phyloP scores from a whole-genome alignment of 805 yeast species.

The Wickerhamiella azymoides region DNA sequence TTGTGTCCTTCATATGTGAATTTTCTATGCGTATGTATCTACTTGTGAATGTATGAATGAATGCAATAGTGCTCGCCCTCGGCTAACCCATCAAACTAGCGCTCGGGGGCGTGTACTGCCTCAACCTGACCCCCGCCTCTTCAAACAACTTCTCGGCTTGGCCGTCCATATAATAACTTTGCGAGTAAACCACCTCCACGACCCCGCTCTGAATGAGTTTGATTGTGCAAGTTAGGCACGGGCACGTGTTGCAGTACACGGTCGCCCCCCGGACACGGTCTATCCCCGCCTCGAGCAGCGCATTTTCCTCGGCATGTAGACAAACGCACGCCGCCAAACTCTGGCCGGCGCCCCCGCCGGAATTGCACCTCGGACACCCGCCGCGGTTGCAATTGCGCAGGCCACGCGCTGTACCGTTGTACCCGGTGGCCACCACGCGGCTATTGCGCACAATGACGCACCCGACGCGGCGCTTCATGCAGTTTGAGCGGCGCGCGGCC shows the following conservation, averaged over 20 bases:
- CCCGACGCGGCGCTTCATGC: slow-evolving; percentile 96
- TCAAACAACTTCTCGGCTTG: slow-evolving; percentile 56
- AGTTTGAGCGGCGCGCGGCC: slow-evolving; percentile 84
- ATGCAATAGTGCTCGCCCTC: too few species aligned
- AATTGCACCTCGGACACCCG: slow-evolving; percentile 83
- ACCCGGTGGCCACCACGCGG: slow-evolving; percentile 89
- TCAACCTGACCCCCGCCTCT: slow-evolving; percentile 56
- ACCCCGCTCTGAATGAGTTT: slow-evolving; percentile 91
- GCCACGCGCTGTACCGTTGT: slow-evolving; percentile 93
- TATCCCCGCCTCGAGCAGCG: slow-evolving; percentile 84
- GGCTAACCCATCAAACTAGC: not conserved
- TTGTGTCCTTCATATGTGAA: too few species aligned
- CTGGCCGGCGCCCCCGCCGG: slow-evolving; percentile 44
- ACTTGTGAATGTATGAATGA: too few species aligned
- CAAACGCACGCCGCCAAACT: slow-evolving; percentile 76
- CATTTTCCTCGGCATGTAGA: slow-evolving; percentile 95
- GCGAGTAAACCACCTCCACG: slow-evolving; percentile 82
- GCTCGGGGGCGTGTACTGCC: slow-evolving; percentile 40
- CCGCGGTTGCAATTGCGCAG: slow-evolving; percentile 85
- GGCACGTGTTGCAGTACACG: slow-evolving; percentile 88
- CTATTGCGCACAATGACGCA: slow-evolving; percentile 82
- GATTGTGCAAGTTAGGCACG: slow-evolving; percentile 89
- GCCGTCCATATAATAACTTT: slow-evolving; percentile 82
- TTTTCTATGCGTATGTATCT: too few species aligned
- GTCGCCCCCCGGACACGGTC: slow-evolving; percentile 58